Evolutionary conservation across 148 eudicot species (phyloP), one percentile per base, ranked within the genome.

Genomic region (Vaccinium darrowii): DNA sequence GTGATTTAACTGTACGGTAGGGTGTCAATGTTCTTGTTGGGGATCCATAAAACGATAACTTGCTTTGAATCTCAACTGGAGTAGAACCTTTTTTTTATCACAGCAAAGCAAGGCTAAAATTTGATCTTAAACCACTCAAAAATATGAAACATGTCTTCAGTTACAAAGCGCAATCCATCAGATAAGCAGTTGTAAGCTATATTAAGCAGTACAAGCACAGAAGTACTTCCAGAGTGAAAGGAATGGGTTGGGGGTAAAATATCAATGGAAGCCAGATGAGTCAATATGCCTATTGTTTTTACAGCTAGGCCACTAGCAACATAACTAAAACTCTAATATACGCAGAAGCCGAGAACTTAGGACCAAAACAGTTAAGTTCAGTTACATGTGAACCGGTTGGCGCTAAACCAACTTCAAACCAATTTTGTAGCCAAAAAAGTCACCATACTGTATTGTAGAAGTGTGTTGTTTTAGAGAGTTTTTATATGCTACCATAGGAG

Each of bases 371-470:
- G 19, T 39, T 78, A n/a, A 21, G 54, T 50, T 51, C 30, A 49
- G n/a, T 65, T 19, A 51, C 11, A 33, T 33, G 49, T 23, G 27
- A 63, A 78, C 33, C n/a, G 10, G 30, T 47, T 60, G 52, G 52
- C 30, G 7, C 56, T 21, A 30, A 19, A 52, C 53, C 19, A 78
- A 51, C 23, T 25, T 25, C 39, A 43, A 87, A 33, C 23, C 47
- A 62, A 47, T 51, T 72, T 80, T 27, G 39, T 39, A 25, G 10
- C 23, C 39, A n/a, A 72, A 33, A 84, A 43, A n/a, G 33, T 43
- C 90, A 94, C 98, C 99, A 92, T 85, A 87, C 9, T 67, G 72
- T 82, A 83, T 47, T 49, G 85, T 81, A 81, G 84, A 89, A 73
- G 78, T 76, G 50, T 63, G 58, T 78, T 58, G 39, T 19, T 33